Evolutionary conservation across 495 filamentous ascomycete species (phyloP).

Genomic region (Aspergillus ellipticus): DNA sequence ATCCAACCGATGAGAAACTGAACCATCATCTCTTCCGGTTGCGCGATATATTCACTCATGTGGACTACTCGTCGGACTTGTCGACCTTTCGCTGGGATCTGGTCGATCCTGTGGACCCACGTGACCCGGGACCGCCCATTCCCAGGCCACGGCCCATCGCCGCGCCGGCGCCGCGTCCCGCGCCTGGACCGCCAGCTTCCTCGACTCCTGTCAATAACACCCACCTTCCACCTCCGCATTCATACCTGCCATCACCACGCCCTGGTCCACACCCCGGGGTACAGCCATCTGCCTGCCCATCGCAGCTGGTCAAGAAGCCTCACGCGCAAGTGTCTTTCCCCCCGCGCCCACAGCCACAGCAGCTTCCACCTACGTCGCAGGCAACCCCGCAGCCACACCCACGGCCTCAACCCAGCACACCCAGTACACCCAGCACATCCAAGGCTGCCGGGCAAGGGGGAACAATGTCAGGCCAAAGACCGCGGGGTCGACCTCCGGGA

Average conservation of each 20-base stretch:
- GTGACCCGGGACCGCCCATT: slow-evolving; percentile 2
- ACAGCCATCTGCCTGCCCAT: neutral
- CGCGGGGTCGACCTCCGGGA: slow-evolving; percentile 19
- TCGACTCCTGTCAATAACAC: neutral
- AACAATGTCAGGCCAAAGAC: slow-evolving; percentile 13
- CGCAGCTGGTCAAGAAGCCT: neutral
- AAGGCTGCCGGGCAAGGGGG: neutral
- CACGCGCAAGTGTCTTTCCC: neutral
- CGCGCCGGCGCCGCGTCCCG: slow-evolving; percentile 3
- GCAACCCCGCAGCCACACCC: neutral
- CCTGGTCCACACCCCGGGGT: neutral
- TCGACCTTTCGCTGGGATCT: slow-evolving; percentile 66
- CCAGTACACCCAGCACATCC: slow-evolving; percentile 6
- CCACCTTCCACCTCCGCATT: neutral
- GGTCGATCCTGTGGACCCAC: slow-evolving; percentile 42
- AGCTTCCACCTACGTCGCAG: neutral
- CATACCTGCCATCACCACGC: neutral
- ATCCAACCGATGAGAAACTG: slow-evolving; percentile 52
- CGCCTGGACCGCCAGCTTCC: slow-evolving; percentile 4
- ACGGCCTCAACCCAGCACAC: neutral
- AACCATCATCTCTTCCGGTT: slow-evolving; percentile 58
- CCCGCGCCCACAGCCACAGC: neutral
- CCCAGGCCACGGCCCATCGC: neutral
- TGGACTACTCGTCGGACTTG: slow-evolving; percentile 49
- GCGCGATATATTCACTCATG: slow-evolving; percentile 32